phyloP scores from a whole-genome alignment of 345 rosid species.

The Turnera subulata region DNA sequence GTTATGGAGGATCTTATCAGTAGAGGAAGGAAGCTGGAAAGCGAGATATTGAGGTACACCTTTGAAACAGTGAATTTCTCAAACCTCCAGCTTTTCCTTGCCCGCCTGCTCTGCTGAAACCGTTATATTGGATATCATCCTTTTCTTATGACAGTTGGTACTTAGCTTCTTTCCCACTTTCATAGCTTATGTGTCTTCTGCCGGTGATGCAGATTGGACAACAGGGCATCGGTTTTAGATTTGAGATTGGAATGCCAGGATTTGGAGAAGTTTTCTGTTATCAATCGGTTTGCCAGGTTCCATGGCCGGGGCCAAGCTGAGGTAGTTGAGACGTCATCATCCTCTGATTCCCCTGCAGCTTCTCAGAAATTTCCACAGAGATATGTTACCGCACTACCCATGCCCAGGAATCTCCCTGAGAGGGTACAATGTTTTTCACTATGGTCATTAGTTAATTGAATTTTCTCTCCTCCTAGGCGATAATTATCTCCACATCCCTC shows the following conservation, averaged over 20 bases:
- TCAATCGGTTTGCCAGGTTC: conserved; percentile 92
- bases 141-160: neutral
- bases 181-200: neutral
- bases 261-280: conserved; percentile 66
- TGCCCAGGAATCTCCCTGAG: conserved; percentile 83
- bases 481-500: conserved; percentile 24
- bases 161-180: neutral
- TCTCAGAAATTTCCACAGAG: conserved; percentile 54
- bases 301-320: conserved; percentile 61
- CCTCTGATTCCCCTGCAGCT: conserved; percentile 30
- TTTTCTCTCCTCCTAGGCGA: conserved; percentile 19
- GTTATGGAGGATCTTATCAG: conserved; percentile 50
- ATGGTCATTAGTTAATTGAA: conserved; percentile 49
- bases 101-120: neutral
- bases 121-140: neutral
- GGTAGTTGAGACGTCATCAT: conserved; percentile 44
- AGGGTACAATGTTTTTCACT: conserved; percentile 88
- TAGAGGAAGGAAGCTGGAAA: conserved; percentile 57
- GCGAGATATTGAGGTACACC: conserved; percentile 50
- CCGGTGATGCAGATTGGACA: conserved; percentile 60
- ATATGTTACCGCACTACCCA: conserved; percentile 70
- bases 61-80: neutral
- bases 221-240: conserved; percentile 52
- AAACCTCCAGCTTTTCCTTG: neutral
- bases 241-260: conserved; percentile 74